A percentile compares a stretch with the other conserved stretches of the same genome.
These are phyloP conservation scores for Arachnopeziza araneosa DNA, from an alignment of 2,329 filamentous ascomycete genomes.

Conservation along the genomic window DNA sequence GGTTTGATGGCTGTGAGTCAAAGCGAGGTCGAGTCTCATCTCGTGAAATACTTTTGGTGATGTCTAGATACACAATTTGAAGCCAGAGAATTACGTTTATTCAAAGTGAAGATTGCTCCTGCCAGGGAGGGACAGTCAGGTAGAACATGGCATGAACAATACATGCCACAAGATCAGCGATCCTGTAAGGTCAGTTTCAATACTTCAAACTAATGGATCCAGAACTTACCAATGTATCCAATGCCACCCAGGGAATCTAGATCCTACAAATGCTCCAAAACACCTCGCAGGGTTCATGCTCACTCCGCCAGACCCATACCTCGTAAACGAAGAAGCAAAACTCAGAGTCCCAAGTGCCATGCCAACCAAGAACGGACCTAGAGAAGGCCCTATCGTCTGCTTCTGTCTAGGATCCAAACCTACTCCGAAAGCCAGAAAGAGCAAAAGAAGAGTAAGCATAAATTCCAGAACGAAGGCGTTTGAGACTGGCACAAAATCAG, in stretches of 20 bases:
- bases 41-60: no score
- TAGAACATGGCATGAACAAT: conserved; percentile 10
- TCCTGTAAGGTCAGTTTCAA: background rate
- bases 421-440: conserved; percentile 47
- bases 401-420: conserved; percentile 48
- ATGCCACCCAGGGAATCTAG: conserved; percentile 12
- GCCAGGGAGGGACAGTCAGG: background rate
- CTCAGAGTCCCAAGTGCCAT: conserved; percentile 32
- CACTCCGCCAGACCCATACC: conserved; percentile 34
- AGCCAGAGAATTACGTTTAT: background rate
- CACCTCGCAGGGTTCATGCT: conserved; percentile 37
- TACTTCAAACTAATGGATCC: background rate
- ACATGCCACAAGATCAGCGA: conserved; percentile 10
- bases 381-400: conserved; percentile 41
- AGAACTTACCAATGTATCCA: conserved; percentile 15
- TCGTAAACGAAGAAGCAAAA: conserved; percentile 33
- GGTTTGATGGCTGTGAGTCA: no score
- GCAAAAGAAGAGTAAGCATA: conserved; percentile 36
- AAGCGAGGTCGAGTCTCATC: no score
- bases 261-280: conserved; percentile 34
- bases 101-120: background rate
- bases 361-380: conserved; percentile 44
- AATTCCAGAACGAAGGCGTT: conserved; percentile 41
- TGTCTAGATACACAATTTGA: no score
- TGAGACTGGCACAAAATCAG: conserved; percentile 25